Evolutionary conservation across 2,329 filamentous ascomycete species (phyloP).

Genomic region (Monosporascus sp.): DNA sequence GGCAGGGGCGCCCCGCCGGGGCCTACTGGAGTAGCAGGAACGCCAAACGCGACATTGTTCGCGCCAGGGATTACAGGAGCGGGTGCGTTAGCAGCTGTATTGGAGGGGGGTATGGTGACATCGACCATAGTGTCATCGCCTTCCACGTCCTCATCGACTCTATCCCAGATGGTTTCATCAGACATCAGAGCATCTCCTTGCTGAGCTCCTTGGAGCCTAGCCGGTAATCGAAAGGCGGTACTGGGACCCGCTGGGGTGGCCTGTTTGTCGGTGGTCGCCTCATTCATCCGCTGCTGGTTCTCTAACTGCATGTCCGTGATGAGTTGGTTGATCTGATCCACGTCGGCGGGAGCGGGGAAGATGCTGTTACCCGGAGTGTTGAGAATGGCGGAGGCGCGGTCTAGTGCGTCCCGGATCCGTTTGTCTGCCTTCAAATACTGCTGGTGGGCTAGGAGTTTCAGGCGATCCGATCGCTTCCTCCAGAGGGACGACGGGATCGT

Average conservation of each 20-base stretch:
- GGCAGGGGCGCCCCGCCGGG: neutral
- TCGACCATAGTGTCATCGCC: neutral
- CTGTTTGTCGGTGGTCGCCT: neutral
- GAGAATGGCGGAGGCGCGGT: slow-evolving; percentile 9
- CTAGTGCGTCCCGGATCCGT: slow-evolving; percentile 15
- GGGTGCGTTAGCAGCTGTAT: neutral
- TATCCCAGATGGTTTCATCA: neutral
- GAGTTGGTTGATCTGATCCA: neutral
- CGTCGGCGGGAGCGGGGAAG: neutral
- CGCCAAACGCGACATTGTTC: neutral
- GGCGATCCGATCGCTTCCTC: slow-evolving; percentile 9
- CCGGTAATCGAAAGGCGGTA: too few relatives aligned
- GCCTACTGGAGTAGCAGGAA: neutral
- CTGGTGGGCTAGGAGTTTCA: slow-evolving; percentile 9
- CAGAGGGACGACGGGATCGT: slow-evolving; percentile 15
- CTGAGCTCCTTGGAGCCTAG: too few relatives aligned
- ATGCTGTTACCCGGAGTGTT: neutral
- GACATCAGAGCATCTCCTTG: too few relatives aligned
- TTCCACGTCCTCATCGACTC: neutral
- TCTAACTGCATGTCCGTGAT: neutral
- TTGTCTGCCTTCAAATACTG: slow-evolving; percentile 15
- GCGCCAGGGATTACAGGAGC: neutral
- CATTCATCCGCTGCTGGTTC: neutral
- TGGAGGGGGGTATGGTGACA: neutral
- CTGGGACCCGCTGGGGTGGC: neutral